Evolutionary conservation across 176 grass and related monocot species (phyloP).

Genomic region (Phoenix dactylifera): DNA sequence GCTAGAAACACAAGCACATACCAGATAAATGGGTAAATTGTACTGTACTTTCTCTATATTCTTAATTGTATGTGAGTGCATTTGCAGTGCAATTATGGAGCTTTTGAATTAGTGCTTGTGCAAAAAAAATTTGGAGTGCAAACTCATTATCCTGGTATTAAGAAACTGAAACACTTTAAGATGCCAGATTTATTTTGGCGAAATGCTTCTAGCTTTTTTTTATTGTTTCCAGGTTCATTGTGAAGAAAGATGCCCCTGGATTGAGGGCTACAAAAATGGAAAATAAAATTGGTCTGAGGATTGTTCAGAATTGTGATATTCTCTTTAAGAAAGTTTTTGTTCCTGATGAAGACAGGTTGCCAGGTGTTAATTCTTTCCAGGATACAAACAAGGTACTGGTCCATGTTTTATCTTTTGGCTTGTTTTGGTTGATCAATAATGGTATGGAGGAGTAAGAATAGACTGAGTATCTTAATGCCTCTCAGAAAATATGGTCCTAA

Average conservation of each 20-base stretch:
- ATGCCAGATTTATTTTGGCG: too few relatives aligned
- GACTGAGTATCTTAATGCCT: too few relatives aligned
- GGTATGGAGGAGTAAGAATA: too few relatives aligned
- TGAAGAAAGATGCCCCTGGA: constrained; percentile 57
- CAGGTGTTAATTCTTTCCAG: constrained; percentile 58
- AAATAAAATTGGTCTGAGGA: constrained; percentile 74
- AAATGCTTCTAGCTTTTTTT: neutral
- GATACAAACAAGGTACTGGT: constrained; percentile 54
- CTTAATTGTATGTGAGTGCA: too few relatives aligned
- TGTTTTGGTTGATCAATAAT: too few relatives aligned
- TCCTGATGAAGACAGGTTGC: constrained; percentile 58
- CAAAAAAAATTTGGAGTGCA: too few relatives aligned
- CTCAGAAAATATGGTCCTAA: too few relatives aligned
- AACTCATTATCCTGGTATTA: too few relatives aligned
- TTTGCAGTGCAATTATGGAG: too few relatives aligned
- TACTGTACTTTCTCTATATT: neutral
- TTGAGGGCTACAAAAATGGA: constrained; percentile 62
- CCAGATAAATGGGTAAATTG: constrained; percentile 78
- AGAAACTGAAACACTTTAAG: too few relatives aligned
- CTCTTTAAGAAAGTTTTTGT: constrained; percentile 55
- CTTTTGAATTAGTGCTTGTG: too few relatives aligned
- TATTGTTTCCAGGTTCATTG: constrained; percentile 44
- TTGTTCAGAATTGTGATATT: constrained; percentile 84
- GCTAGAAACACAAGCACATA: constrained; percentile 74
- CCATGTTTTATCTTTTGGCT: too few relatives aligned